Percentiles rank a stretch among this genome's conserved stretches.
phyloP scores from a whole-genome alignment of 129 eudicot genomes.

The Centrapalus pauciflorus region DNA sequence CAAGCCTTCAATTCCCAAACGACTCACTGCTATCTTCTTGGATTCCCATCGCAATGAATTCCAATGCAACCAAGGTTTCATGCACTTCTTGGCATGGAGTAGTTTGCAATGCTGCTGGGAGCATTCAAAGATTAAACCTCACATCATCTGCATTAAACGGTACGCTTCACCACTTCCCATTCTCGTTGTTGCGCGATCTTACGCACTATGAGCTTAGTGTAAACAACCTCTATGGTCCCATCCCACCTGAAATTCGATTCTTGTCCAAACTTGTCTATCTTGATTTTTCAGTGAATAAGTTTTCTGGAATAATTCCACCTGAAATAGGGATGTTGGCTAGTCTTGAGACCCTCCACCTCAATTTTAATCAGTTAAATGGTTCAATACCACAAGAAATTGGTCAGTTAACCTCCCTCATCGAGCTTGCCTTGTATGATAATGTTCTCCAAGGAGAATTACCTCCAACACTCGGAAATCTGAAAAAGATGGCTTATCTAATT shows the following conservation, averaged over 20 bases:
- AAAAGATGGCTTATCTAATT: slow-evolving; percentile 2
- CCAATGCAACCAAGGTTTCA: slow-evolving; percentile 5
- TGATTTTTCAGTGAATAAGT: slow-evolving; percentile 13
- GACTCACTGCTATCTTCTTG: slow-evolving; percentile 13
- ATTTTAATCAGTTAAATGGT: slow-evolving; percentile 1
- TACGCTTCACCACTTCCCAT: slow-evolving; percentile 16
- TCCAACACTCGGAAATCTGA: slow-evolving; percentile 10
- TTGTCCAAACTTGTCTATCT: slow-evolving; percentile 18
- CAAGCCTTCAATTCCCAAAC: slow-evolving; percentile 16
- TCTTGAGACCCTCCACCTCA: slow-evolving; percentile 18
- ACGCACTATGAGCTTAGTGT: slow-evolving; percentile 3
- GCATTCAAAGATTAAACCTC: slow-evolving; percentile 18
- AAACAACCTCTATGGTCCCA: neutral
- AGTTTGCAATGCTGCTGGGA: slow-evolving; percentile 20
- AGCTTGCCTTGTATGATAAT: neutral
- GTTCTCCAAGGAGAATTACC: slow-evolving; percentile 15
- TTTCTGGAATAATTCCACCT: slow-evolving; percentile 24
- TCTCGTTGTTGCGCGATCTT: neutral
- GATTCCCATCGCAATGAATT: neutral
- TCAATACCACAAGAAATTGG: slow-evolving; percentile 23
- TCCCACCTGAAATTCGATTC: slow-evolving; percentile 24
- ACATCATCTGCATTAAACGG: slow-evolving; percentile 21
- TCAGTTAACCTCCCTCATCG: neutral
- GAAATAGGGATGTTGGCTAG: slow-evolving; percentile 20
- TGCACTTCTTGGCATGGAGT: slow-evolving; percentile 30